These are phyloP conservation scores for Suhomyces xylopsoci DNA, from an alignment of 805 yeast genomes.

Conservation along the genomic window DNA sequence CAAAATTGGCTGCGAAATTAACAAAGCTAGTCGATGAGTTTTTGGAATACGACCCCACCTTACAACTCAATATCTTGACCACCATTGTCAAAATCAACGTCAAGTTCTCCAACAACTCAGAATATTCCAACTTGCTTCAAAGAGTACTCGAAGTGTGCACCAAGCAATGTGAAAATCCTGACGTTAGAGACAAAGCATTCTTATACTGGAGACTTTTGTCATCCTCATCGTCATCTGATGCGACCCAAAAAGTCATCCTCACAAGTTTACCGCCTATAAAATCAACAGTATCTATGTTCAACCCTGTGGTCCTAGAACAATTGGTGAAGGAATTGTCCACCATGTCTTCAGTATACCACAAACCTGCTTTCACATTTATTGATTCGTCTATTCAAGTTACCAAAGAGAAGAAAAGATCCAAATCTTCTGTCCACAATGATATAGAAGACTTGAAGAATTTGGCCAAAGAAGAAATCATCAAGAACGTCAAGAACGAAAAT, in stretches of 20 bases:
- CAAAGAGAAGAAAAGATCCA: slow-evolving; percentile 10
- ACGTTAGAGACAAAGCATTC: slow-evolving; percentile 76
- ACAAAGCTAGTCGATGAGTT: slow-evolving; percentile 48
- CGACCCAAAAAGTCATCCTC: slow-evolving; percentile 53
- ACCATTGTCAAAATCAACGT: slow-evolving; percentile 57
- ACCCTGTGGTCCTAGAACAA: slow-evolving; percentile 63
- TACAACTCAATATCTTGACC: slow-evolving; percentile 60
- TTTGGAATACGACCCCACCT: slow-evolving; percentile 54
- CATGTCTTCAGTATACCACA: slow-evolving; percentile 84
- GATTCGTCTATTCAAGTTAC: slow-evolving; percentile 25
- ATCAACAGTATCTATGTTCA: slow-evolving; percentile 68
- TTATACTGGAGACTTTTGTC: slow-evolving; percentile 78
- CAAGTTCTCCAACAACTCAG: slow-evolving; percentile 14
- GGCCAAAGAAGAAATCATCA: slow-evolving; percentile 73
- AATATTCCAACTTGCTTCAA: slow-evolving; percentile 48
- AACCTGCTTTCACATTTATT: slow-evolving; percentile 68
- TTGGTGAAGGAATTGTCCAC: slow-evolving; percentile 76
- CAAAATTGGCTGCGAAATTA: slow-evolving; percentile 48
- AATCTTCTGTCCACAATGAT: slow-evolving; percentile 12
- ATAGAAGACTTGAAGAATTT: slow-evolving; percentile 74
- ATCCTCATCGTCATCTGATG: slow-evolving; percentile 28
- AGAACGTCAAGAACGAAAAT: slow-evolving; percentile 68
- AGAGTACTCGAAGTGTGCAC: slow-evolving; percentile 61
- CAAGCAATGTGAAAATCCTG: slow-evolving; percentile 64
- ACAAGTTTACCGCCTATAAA: slow-evolving; percentile 67